phyloP scores from a whole-genome alignment of 2,329 filamentous ascomycete genomes.

The Arthrinium puccinioides region DNA sequence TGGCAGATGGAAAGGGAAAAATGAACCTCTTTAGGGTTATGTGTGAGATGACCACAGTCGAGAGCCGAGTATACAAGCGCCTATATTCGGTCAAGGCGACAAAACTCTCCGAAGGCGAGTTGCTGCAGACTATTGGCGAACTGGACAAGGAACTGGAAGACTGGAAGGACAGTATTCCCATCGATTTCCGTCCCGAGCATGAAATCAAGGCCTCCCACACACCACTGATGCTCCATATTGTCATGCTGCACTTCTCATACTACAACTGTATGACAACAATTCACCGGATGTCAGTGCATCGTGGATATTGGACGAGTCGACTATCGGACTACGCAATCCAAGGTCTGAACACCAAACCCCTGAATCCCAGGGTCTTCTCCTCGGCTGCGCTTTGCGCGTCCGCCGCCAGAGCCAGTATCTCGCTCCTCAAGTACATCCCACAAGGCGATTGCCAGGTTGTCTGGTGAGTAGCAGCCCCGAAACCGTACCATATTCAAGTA shows the following conservation, averaged over 20 bases:
- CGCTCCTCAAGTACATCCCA: slow-evolving; percentile 90
- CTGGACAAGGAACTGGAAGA: slow-evolving; percentile 84
- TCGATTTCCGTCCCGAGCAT: slow-evolving; percentile 94
- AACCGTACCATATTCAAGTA: too few species aligned
- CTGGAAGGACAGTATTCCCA: slow-evolving; percentile 93
- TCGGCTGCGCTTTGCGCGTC: slow-evolving; percentile 89
- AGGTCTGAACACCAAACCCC: slow-evolving; percentile 78
- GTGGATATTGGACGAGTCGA: slow-evolving; percentile 95
- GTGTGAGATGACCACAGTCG: slow-evolving; percentile 85
- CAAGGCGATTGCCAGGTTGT: slow-evolving; percentile 93
- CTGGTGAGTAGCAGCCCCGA: slow-evolving; percentile 63
- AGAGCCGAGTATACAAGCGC: slow-evolving; percentile 88
- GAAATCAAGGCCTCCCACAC: slow-evolving; percentile 92
- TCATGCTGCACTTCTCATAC: slow-evolving; percentile 92
- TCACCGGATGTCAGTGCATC: slow-evolving; percentile 96
- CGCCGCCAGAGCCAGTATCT: slow-evolving; percentile 86
- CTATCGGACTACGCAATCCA: slow-evolving; percentile 93
- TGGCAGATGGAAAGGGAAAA: slow-evolving; percentile 82
- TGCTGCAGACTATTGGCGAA: slow-evolving; percentile 92
- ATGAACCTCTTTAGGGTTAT: slow-evolving; percentile 92
- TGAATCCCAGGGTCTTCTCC: slow-evolving; percentile 92
- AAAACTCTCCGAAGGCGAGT: slow-evolving; percentile 84
- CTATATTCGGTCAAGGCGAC: slow-evolving; percentile 90
- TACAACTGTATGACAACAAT: slow-evolving; percentile 98
- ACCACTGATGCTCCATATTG: slow-evolving; percentile 87